Base-by-base conservation (phyloP, 2,329 filamentous ascomycete genomes). In the Xylaria sp. region DNA sequence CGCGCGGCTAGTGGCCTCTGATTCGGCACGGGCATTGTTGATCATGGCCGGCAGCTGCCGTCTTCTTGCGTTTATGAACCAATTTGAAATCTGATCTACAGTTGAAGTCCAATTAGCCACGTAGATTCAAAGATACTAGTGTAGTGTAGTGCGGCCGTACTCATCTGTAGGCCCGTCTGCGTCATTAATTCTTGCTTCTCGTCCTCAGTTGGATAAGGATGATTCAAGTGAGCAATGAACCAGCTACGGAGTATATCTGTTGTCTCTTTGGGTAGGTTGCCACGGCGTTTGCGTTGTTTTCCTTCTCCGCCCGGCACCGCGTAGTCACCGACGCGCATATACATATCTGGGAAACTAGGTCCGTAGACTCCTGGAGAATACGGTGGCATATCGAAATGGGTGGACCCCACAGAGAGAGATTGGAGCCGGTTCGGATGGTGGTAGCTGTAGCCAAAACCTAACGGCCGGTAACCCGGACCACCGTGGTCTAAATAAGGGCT, bases 221-320 rank as follows among this genome's bases (percentile, higher is more conserved):
- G 93, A 69, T 90, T 85, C 8, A 94, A 81, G 79, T 96, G 92
- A n/a, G 86, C 85, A 61, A 90, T 81, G 73, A 97, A 94, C 94
- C 94, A 97, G 0, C 88, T 84, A 63, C 92, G 89, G 50, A 97
- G 84, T 73, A 92, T 90, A 77, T 94, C 92, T 0, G 94, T 97
- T 0, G 93, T 93, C 64, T 94, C 92, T 78, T 97, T 97, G n/a
- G 94, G 94, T 2, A 97, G 84, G 76, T 97, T 97, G 1, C 94
- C 94, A 48, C 94, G 87, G 62, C 94, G 86, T 78, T 89, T 90
- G 39, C 88, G 82, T 73, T 85, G 85, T 78, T 86, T 88, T 68
- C 77, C 81, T 66, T 87, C 86, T 2, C 78, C 81, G 20, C 77
- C 78, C 63, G 81, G 13, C 18, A 73, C 8, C 78, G 81, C 79